A percentile compares a stretch with the other conserved stretches of the same genome.
phyloP scores from a whole-genome alignment of 1,284 basidiomycete species.

The Pseudozyma hubeiensis region DNA sequence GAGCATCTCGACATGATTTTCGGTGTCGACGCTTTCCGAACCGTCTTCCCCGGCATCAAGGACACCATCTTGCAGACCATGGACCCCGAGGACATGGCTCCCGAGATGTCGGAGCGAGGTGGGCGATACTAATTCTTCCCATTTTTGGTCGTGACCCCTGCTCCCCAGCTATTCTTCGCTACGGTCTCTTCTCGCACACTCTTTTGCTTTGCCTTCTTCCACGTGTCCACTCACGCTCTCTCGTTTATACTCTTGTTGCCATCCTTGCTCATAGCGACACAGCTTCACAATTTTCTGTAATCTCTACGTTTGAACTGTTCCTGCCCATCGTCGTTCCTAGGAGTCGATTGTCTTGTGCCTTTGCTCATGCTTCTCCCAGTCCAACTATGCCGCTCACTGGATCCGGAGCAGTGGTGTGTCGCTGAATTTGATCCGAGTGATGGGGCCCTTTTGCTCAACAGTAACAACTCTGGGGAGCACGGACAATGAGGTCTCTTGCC shows the following conservation, averaged over 20 bases:
- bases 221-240: background rate
- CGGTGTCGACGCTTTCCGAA: conserved; percentile 63
- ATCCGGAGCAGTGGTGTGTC: no score
- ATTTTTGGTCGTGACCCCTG: background rate
- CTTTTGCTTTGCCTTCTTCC: background rate
- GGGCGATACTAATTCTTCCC: conserved; percentile 14
- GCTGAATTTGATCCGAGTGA: no score
- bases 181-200: conserved; percentile 13
- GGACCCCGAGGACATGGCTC: conserved; percentile 48
- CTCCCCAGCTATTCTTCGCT: background rate
- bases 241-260: background rate
- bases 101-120: conserved; percentile 40
- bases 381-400: no score
- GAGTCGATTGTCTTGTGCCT: no score
- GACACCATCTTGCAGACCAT: conserved; percentile 65
- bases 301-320: background rate
- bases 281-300: background rate
- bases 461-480: no score
- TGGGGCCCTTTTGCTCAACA: no score
- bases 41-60: conserved; percentile 64
- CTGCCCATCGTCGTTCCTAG: background rate
- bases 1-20: conserved; percentile 67
- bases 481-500: no score
- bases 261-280: background rate
- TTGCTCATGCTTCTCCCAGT: background rate